phyloP scores from a whole-genome alignment of 2,329 filamentous ascomycete species.

The Verticillium klebahnii region DNA sequence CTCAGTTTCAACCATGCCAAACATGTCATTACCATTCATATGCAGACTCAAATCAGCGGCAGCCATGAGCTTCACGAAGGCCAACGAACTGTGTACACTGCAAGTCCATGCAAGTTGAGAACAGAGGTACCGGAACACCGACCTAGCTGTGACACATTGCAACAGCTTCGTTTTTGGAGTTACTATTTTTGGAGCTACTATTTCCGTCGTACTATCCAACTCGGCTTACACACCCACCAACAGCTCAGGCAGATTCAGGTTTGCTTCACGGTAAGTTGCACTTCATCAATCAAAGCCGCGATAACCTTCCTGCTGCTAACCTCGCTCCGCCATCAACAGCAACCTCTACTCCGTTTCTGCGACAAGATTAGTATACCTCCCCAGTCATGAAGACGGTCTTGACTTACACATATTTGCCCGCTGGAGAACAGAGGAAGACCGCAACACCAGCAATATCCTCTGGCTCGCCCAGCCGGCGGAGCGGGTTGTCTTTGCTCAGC shows the following conservation, averaged over 20 bases:
- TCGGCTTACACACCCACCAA: too few relatives aligned
- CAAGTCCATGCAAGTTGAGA: too few relatives aligned
- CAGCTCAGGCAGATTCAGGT: too few relatives aligned
- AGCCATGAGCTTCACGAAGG: too few relatives aligned
- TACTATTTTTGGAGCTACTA: too few relatives aligned
- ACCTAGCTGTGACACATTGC: too few relatives aligned
- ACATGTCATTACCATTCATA: background rate
- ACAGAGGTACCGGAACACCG: too few relatives aligned
- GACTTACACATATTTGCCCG: conserved; percentile 42
- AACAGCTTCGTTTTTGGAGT: too few relatives aligned
- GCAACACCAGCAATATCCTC: conserved; percentile 59
- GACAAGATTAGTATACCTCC: background rate
- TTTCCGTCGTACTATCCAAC: too few relatives aligned
- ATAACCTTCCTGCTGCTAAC: conserved; percentile 21
- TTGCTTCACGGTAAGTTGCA: too few relatives aligned
- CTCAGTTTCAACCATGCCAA: background rate
- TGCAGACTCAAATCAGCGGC: background rate
- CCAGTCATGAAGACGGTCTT: background rate
- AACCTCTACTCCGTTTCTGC: conserved; percentile 30
- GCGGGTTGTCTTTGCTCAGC: conserved; percentile 46
- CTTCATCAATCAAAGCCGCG: conserved; percentile 14
- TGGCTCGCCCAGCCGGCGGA: conserved; percentile 48
- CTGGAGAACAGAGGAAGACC: conserved; percentile 51
- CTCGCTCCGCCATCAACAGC: conserved; percentile 27
- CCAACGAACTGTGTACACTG: too few relatives aligned